A percentile compares a stretch with the other conserved stretches of the same genome.
These are phyloP conservation scores for Monosporascus sp. DNA, from an alignment of 2,329 filamentous ascomycete genomes.

Conservation along the genomic window DNA sequence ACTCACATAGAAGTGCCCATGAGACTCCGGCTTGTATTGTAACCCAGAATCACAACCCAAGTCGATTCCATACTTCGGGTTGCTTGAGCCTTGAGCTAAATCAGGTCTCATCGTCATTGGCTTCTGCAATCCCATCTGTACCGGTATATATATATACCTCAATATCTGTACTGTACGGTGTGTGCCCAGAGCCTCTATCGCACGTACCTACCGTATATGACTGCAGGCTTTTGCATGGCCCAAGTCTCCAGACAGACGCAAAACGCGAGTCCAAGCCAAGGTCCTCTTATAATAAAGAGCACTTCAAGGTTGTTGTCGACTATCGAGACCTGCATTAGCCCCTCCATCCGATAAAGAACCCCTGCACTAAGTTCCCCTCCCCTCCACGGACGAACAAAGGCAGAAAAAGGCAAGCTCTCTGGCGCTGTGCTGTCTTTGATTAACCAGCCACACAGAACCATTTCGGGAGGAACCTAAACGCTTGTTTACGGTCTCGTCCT, in stretches of 20 bases:
- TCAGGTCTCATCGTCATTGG: no score
- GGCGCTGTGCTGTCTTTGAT: neutral
- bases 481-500: constrained; percentile 8
- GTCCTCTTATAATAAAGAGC: neutral
- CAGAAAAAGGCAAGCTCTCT: neutral
- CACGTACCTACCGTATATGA: neutral
- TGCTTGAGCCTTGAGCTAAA: no score
- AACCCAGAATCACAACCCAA: neutral
- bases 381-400: neutral
- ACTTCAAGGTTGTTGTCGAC: neutral
- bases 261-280: neutral
- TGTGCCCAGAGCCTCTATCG: no score
- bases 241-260: neutral
- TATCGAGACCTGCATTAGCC: constrained; percentile 6
- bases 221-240: neutral
- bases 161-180: no score
- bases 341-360: constrained; percentile 2
- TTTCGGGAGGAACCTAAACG: constrained; percentile 1
- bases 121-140: neutral
- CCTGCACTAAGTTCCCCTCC: neutral
- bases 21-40: neutral
- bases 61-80: no score
- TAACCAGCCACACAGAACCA: constrained; percentile 13
- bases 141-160: neutral
- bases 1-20: neutral